A percentile compares a stretch with the other conserved stretches of the same genome.
These are phyloP conservation scores for Candolleomyces efflorescens DNA, from an alignment of 768 basidiomycete genomes.

Conservation along the genomic window DNA sequence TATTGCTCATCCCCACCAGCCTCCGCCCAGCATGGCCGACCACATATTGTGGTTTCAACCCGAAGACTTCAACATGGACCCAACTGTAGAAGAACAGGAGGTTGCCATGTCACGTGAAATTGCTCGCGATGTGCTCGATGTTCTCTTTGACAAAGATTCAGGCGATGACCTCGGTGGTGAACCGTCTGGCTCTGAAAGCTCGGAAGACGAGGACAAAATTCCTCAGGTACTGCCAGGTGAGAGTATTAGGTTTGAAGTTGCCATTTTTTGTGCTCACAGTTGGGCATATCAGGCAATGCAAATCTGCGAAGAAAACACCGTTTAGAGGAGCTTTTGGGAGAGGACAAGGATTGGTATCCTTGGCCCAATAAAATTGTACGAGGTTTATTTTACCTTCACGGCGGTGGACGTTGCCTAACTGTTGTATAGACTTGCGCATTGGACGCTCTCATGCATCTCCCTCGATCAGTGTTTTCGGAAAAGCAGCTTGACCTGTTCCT, in stretches of 20 bases:
- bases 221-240: too few species aligned
- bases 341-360: not conserved
- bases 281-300: not conserved
- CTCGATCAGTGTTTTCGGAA: slow-evolving; percentile 25
- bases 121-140: too few species aligned
- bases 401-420: not conserved
- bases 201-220: not conserved
- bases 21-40: not conserved
- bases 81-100: too few species aligned
- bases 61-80: not conserved
- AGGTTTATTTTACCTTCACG: not conserved
- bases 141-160: too few species aligned
- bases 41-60: not conserved
- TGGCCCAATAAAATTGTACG: not conserved
- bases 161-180: too few species aligned
- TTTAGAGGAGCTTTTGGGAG: not conserved
- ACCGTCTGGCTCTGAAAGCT: too few species aligned
- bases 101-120: too few species aligned
- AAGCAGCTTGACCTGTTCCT: slow-evolving; percentile 24
- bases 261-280: not conserved
- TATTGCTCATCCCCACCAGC: not conserved
- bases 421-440: slow-evolving; percentile 22
- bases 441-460: slow-evolving; percentile 27
- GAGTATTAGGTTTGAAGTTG: too few species aligned
- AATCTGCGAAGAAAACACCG: not conserved